Evolutionary conservation across 495 filamentous ascomycete species (phyloP).

Genomic region (Clavariopsis aquatica): DNA sequence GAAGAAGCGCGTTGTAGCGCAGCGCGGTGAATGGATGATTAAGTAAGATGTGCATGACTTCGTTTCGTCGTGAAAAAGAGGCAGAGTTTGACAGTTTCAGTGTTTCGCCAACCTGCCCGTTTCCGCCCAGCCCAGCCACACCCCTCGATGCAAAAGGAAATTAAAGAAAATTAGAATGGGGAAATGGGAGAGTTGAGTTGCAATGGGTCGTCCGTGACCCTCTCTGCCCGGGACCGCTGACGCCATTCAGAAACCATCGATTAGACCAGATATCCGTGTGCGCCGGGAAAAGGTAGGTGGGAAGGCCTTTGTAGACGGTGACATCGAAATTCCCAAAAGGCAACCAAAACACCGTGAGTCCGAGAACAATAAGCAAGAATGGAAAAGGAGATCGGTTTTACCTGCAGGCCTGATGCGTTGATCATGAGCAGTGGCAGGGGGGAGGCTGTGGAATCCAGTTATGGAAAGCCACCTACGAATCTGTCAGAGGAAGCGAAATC

Average conservation of each 20-base stretch:
- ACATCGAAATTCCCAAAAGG: slow-evolving; percentile 2
- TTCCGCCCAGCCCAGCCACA: not conserved
- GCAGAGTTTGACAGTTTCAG: slow-evolving; percentile 11
- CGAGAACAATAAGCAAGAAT: slow-evolving; percentile 36
- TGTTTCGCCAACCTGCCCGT: not conserved
- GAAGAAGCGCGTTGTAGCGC: not conserved
- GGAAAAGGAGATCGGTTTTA: slow-evolving; percentile 3
- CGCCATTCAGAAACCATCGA: not conserved
- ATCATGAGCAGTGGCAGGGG: not conserved
- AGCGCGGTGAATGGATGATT: slow-evolving; percentile 10
- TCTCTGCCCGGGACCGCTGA: not conserved
- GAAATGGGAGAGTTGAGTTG: not conserved
- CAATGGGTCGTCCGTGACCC: not conserved
- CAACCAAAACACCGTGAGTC: slow-evolving; percentile 25
- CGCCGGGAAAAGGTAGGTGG: not conserved
- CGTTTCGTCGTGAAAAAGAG: slow-evolving; percentile 31
- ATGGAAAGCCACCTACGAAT: not conserved
- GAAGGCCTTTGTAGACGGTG: not conserved
- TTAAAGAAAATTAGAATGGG: not conserved
- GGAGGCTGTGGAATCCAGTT: not conserved
- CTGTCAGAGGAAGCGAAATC: not conserved
- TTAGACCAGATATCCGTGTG: slow-evolving; percentile 11
- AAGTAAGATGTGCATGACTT: slow-evolving; percentile 29
- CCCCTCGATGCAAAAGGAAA: slow-evolving; percentile 1
- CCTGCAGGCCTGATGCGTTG: not conserved